Evolutionary conservation across 345 rosid genomes (phyloP), one percentile per base, ranked within the genome.

Genomic region (Eucalyptus marginata): DNA sequence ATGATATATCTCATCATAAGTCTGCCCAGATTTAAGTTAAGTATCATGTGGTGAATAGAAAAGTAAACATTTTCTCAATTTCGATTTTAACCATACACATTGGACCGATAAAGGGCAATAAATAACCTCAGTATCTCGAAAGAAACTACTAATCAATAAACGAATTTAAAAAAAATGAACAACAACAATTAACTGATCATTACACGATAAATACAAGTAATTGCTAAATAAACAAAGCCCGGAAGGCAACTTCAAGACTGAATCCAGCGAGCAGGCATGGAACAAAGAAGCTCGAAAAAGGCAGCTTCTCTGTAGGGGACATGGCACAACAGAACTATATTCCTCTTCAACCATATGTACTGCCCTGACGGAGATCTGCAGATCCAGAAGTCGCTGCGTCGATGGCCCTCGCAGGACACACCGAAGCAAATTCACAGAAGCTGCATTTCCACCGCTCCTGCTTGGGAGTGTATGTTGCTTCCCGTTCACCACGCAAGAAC

Each of bases 401-500:
- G 46, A 64, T 86, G 7, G 92, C 91, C 40, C 89, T 92, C 66
- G 87, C 90, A 29, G 94, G 93, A 90, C 97, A 96, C 15, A 87
- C 87, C 5, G 91, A 87, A 88, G 94, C 93, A 90, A 92, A 95
- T 49, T 93, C 94, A 87, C 98, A 97, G 90, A 40, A 90, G 79
- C 91, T 86, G 87, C 98, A 96, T 92, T 97, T 97, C 99, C 99
- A 97, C 15, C 95, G 95, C 93, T 96, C 98, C 90, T 95, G 96
- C 90, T 92, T 92, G 14, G 95, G 96, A 49, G 92, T 85, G 90
- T 92, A 96, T 84, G 87, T 92, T 47, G 96, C 95, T 90, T 94
- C 97, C 89, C 96, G 87, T 89, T 94, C 93, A 54, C 95, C 96
- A 25, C 43, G 89, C 97, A 98, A 97, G 87, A 97, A 92, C 89